A percentile compares a stretch with the other conserved stretches of the same genome.
phyloP scores from a whole-genome alignment of 768 basidiomycete species.

The Serpula lacrymans region DNA sequence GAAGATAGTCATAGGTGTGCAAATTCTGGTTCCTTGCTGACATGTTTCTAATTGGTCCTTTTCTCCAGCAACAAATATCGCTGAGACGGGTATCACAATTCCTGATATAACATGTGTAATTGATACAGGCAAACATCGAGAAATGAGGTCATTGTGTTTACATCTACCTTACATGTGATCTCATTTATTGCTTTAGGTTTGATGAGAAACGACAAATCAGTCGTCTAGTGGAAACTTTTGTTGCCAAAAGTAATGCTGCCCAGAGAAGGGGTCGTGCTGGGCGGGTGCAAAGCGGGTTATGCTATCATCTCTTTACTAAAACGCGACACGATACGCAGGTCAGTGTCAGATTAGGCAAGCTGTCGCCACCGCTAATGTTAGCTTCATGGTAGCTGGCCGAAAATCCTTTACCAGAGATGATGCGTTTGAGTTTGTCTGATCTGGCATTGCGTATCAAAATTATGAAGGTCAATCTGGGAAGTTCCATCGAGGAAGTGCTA shows the following conservation, averaged over 20 bases:
- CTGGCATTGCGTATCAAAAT: slow-evolving; percentile 91
- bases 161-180: slow-evolving; percentile 1
- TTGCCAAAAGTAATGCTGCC: slow-evolving; percentile 88
- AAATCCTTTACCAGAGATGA: slow-evolving; percentile 93
- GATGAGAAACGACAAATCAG: slow-evolving; percentile 98
- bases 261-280: slow-evolving; percentile 90
- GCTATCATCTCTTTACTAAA: slow-evolving; percentile 95
- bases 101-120: slow-evolving; percentile 97
- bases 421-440: slow-evolving; percentile 88
- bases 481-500: slow-evolving; percentile 87
- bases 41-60: slow-evolving; percentile 1
- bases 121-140: slow-evolving; percentile 89
- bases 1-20: slow-evolving; percentile 91
- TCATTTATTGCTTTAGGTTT: slow-evolving; percentile 47
- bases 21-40: slow-evolving; percentile 6
- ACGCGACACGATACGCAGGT: slow-evolving; percentile 78
- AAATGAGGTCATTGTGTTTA: slow-evolving; percentile 64
- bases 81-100: slow-evolving; percentile 97
- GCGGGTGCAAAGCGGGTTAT: slow-evolving; percentile 83
- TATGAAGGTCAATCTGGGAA: slow-evolving; percentile 82
- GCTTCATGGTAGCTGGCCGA: slow-evolving; percentile 64
- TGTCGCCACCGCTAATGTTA: slow-evolving; percentile 4
- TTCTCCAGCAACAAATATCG: slow-evolving; percentile 77
- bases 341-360: slow-evolving; percentile 7
- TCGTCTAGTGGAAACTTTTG: slow-evolving; percentile 84